phyloP scores from a whole-genome alignment of 768 basidiomycete genomes.

The Leucogyrophana mollusca region DNA sequence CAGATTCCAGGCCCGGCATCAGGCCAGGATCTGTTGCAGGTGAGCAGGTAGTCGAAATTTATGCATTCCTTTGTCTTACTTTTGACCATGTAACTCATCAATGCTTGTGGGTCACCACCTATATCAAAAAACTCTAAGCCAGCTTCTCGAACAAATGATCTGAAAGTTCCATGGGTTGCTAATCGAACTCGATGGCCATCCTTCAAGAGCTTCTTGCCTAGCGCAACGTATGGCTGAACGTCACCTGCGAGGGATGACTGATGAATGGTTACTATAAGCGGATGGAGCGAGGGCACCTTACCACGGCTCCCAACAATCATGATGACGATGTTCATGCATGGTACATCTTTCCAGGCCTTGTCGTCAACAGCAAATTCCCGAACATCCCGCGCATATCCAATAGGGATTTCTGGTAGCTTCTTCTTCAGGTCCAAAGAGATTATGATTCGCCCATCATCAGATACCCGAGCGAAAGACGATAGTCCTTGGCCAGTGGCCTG shows the following conservation, averaged over 20 bases:
- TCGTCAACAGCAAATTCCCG: slow-evolving; percentile 50
- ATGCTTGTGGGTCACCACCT: slow-evolving; percentile 60
- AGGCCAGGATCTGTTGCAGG: slow-evolving; percentile 53
- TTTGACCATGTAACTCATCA: slow-evolving; percentile 75
- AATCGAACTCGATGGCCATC: slow-evolving; percentile 61
- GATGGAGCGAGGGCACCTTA: slow-evolving; percentile 14
- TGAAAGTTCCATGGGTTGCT: slow-evolving; percentile 61
- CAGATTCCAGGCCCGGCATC: slow-evolving; percentile 54
- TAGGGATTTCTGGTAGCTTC: slow-evolving; percentile 48
- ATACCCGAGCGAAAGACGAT: slow-evolving; percentile 38
- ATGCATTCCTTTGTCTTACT: slow-evolving; percentile 36
- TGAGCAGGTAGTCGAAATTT: background rate
- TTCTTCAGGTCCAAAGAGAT: slow-evolving; percentile 48
- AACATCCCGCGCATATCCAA: slow-evolving; percentile 43
- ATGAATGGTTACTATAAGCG: background rate
- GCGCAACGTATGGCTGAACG: slow-evolving; percentile 64
- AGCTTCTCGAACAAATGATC: slow-evolving; percentile 47
- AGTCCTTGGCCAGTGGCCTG: slow-evolving; percentile 41
- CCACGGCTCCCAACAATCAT: slow-evolving; percentile 70
- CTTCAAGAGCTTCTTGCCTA: slow-evolving; percentile 46
- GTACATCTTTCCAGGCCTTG: slow-evolving; percentile 33
- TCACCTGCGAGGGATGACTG: slow-evolving; percentile 40
- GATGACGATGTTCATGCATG: slow-evolving; percentile 55
- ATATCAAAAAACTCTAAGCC: slow-evolving; percentile 60
- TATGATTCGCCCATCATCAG: slow-evolving; percentile 46